These are phyloP conservation scores for Candida broadrunensis DNA, from an alignment of 805 yeast genomes.

Conservation along the genomic window DNA sequence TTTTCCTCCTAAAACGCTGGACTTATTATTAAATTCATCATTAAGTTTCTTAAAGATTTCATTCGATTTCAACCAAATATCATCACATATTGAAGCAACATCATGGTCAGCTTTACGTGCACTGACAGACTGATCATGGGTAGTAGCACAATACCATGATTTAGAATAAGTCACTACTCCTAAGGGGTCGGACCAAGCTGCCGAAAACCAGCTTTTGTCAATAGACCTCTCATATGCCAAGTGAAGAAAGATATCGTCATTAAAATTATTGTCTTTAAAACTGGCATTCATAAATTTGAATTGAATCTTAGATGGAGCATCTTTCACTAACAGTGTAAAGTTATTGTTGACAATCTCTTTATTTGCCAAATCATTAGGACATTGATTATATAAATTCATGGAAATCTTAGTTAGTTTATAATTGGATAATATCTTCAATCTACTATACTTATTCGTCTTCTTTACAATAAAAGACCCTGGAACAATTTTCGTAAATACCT, in stretches of 20 bases:
- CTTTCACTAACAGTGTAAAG: slow-evolving; percentile 33
- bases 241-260: slow-evolving; percentile 79
- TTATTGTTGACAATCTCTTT: slow-evolving; percentile 9
- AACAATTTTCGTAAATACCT: slow-evolving; percentile 34
- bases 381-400: slow-evolving; percentile 54
- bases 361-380: slow-evolving; percentile 37
- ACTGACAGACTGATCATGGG: slow-evolving; percentile 1
- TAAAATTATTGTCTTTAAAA: slow-evolving; percentile 16
- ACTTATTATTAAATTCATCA: slow-evolving; percentile 28
- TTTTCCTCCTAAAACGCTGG: slow-evolving; percentile 45
- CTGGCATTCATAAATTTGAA: slow-evolving; percentile 29
- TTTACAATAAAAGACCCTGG: slow-evolving; percentile 27
- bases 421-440: slow-evolving; percentile 26
- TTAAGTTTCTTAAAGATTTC: slow-evolving; percentile 37
- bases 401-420: slow-evolving; percentile 43
- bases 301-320: slow-evolving; percentile 33
- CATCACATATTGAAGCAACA: slow-evolving; percentile 54
- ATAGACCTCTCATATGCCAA: slow-evolving; percentile 80
- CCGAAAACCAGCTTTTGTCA: slow-evolving; percentile 81
- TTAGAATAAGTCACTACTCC: slow-evolving; percentile 62
- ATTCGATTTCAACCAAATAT: slow-evolving; percentile 61
- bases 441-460: slow-evolving; percentile 11
- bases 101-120: slow-evolving; percentile 16
- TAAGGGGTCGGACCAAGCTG: slow-evolving; percentile 85
- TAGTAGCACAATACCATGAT: slow-evolving; percentile 55